Conservation (phyloP, 805 yeast genomes). For the baker's yeast (Saccharomyces cerevisiae) region DNA sequence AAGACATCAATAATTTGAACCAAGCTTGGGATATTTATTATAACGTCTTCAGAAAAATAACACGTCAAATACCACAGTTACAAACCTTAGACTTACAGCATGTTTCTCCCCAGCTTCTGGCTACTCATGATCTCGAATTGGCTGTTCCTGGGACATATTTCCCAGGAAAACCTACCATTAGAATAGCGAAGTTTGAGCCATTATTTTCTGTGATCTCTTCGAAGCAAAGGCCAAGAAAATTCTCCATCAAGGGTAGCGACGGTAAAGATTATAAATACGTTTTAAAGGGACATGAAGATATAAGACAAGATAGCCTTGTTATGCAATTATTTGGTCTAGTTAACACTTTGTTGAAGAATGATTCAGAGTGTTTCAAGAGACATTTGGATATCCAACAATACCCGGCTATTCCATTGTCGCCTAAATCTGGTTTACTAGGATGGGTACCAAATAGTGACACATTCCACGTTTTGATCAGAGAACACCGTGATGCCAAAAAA, state of each 20-base stretch:
- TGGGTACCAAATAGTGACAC: conserved; percentile 98
- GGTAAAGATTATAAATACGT: conserved; percentile 75
- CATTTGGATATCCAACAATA: conserved; percentile 87
- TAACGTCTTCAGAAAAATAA: conserved; percentile 81
- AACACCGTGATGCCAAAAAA: conserved; percentile 85
- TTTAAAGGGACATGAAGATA: conserved; percentile 92
- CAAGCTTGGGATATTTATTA: conserved; percentile 98
- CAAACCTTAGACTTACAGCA: conserved; percentile 80
- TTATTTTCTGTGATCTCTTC: conserved; percentile 78
- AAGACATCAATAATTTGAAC: conserved; percentile 75
- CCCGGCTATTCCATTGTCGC: conserved; percentile 90
- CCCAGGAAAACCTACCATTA: conserved; percentile 58
- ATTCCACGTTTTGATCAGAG: conserved; percentile 84
- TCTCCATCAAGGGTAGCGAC: conserved; percentile 72
- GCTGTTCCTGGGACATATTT: conserved; percentile 90
- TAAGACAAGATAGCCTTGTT: conserved; percentile 90
- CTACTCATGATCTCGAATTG: conserved; percentile 65
- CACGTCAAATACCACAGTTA: conserved; percentile 77
- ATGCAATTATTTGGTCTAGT: conserved; percentile 96
- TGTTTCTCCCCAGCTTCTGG: conserved; percentile 79
- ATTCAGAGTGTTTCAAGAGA: conserved; percentile 91
- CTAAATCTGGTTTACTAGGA: conserved; percentile 89
- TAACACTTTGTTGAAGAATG: conserved; percentile 76
- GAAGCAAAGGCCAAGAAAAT: conserved; percentile 86
- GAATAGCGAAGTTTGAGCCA: conserved; percentile 69